phyloP scores from a whole-genome alignment of 2,329 filamentous ascomycete genomes.

The Hypoxylon sp. region DNA sequence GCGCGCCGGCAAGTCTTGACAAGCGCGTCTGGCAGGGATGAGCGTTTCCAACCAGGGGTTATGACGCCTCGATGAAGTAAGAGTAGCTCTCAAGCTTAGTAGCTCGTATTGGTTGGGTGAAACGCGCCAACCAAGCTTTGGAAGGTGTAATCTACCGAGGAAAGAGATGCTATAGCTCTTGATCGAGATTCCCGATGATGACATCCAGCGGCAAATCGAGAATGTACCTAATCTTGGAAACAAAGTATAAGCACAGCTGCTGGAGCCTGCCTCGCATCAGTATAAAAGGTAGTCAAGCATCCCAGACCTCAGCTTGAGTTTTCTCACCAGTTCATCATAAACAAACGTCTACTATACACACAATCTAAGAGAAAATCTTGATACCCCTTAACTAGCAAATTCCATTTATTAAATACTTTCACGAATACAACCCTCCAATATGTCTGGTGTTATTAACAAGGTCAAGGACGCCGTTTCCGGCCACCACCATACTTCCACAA shows the following conservation, averaged over 20 bases:
- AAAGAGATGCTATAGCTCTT: slow-evolving; percentile 16
- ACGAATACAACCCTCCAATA: slow-evolving; percentile 56
- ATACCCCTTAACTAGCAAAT: slow-evolving; percentile 22
- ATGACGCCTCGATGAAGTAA: slow-evolving; percentile 47
- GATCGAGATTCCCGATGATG: slow-evolving; percentile 46
- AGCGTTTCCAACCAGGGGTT: slow-evolving; percentile 27
- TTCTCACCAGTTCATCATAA: slow-evolving; percentile 7
- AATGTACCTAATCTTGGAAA: slow-evolving; percentile 18
- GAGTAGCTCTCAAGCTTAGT: slow-evolving; percentile 21
- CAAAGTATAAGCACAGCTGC: slow-evolving; percentile 9
- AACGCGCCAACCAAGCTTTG: slow-evolving; percentile 12
- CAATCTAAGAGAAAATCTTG: slow-evolving; percentile 26
- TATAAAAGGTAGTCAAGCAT: slow-evolving; percentile 34
- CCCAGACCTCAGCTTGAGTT: not conserved
- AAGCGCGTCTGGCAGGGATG: slow-evolving; percentile 27
- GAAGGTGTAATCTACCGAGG: slow-evolving; percentile 29
- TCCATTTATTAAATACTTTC: not conserved
- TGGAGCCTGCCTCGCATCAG: slow-evolving; percentile 8
- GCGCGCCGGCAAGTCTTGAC: slow-evolving; percentile 27
- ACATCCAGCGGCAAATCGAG: slow-evolving; percentile 34
- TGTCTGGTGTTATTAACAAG: slow-evolving; percentile 72
- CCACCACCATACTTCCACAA: slow-evolving; percentile 57
- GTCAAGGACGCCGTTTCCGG: slow-evolving; percentile 69
- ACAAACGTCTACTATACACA: slow-evolving; percentile 3
- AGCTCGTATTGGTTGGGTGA: slow-evolving; percentile 31